Percentiles rank a stretch among this genome's conserved stretches.
Conservation (phyloP, 2,329 filamentous ascomycete genomes). For the Macrophomina phaseolina region DNA sequence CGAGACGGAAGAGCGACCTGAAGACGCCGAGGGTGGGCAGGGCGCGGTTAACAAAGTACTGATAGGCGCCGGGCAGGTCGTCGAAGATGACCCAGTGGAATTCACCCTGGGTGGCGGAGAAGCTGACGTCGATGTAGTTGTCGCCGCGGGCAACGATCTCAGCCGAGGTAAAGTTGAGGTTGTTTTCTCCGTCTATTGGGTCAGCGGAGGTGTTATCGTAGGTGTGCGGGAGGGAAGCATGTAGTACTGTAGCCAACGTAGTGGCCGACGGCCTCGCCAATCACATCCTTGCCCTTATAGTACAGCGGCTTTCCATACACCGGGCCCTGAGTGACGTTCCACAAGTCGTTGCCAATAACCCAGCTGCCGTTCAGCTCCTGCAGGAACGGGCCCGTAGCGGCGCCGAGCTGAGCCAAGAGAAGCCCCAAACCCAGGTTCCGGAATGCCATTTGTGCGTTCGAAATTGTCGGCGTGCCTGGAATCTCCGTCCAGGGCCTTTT, state of each 20-base stretch:
- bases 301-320: conserved; percentile 49
- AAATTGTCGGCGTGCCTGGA: neutral
- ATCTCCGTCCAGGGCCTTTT: neutral
- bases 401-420: conserved; percentile 14
- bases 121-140: conserved; percentile 56
- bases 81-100: conserved; percentile 60
- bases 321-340: conserved; percentile 49
- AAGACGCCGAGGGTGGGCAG: conserved; percentile 58
- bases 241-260: conserved; percentile 53
- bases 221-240: no score
- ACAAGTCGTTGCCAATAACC: conserved; percentile 47
- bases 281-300: conserved; percentile 50
- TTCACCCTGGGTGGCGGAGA: conserved; percentile 54
- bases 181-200: conserved; percentile 51
- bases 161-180: conserved; percentile 57
- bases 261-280: conserved; percentile 49
- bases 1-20: conserved; percentile 57
- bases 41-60: conserved; percentile 60
- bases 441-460: neutral
- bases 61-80: conserved; percentile 57
- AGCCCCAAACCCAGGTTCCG: neutral
- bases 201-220: neutral
- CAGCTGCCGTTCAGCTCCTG: conserved; percentile 40
- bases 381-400: conserved; percentile 36
- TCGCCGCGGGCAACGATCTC: conserved; percentile 37